Evolutionary conservation across 176 grass and related monocot species (phyloP).

Genomic region (Bothriochloa decipiens): DNA sequence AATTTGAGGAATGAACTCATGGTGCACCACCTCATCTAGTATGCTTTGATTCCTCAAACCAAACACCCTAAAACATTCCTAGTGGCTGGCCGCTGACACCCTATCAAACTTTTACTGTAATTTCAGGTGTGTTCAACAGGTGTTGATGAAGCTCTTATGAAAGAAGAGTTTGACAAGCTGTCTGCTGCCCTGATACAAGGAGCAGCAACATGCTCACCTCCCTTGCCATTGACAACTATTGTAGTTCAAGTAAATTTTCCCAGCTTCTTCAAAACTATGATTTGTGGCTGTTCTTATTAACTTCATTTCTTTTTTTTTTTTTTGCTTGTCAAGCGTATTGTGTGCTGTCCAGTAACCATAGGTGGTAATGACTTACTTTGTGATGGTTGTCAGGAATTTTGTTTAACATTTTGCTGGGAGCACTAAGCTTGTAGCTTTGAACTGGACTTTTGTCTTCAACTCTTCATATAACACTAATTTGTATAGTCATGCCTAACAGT

Average conservation of each 20-base stretch:
- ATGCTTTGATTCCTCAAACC: background rate
- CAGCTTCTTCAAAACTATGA: slow-evolving; percentile 19
- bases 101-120: slow-evolving; percentile 17
- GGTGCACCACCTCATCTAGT: background rate
- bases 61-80: slow-evolving; percentile 3
- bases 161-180: slow-evolving; percentile 89
- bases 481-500: slow-evolving; percentile 3
- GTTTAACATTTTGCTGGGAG: background rate
- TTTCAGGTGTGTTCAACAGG: slow-evolving; percentile 82
- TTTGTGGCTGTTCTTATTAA: background rate
- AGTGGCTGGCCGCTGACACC: background rate
- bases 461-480: background rate
- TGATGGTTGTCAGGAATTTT: slow-evolving; percentile 8
- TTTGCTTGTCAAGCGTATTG: background rate
- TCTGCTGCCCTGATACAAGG: slow-evolving; percentile 50
- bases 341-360: slow-evolving; percentile 10
- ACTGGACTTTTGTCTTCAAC: slow-evolving; percentile 8
- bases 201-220: slow-evolving; percentile 58
- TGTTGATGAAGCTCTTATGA: slow-evolving; percentile 78
- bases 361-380: background rate
- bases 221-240: slow-evolving; percentile 84
- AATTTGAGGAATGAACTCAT: slow-evolving; percentile 1
- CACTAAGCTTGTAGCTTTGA: background rate
- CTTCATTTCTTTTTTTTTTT: slow-evolving; percentile 7
- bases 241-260: slow-evolving; percentile 77